Percentiles rank a stretch among this genome's conserved stretches.
Conservation (phyloP, 768 basidiomycete genomes). For the Albatrellus ellisii region DNA sequence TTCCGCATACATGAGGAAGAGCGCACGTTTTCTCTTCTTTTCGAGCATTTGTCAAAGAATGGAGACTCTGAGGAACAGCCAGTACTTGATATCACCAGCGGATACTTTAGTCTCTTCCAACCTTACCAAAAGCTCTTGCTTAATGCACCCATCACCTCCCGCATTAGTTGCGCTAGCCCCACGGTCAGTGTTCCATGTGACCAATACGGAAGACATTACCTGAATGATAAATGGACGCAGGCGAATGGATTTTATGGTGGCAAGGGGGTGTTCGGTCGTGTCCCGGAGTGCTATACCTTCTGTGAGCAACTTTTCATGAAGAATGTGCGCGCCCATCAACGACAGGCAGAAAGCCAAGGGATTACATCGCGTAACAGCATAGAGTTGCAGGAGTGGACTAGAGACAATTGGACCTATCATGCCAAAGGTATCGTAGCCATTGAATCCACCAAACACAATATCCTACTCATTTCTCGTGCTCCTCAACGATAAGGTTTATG, state of each 20-base stretch:
- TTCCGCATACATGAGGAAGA: constrained; percentile 85
- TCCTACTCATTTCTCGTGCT: background rate
- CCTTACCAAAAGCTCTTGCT: constrained; percentile 69
- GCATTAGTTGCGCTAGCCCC: constrained; percentile 79
- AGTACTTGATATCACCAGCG: constrained; percentile 78
- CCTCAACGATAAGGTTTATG: constrained; percentile 79
- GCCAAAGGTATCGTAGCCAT: constrained; percentile 63
- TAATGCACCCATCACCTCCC: constrained; percentile 38
- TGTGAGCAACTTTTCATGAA: constrained; percentile 76
- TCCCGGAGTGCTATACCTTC: constrained; percentile 91
- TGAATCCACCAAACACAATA: background rate
- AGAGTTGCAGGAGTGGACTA: constrained; percentile 77
- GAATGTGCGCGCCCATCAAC: constrained; percentile 37
- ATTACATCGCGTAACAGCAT: constrained; percentile 30
- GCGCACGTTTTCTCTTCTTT: constrained; percentile 39
- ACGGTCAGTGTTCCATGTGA: constrained; percentile 35
- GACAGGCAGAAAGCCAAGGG: constrained; percentile 26
- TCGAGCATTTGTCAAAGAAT: constrained; percentile 22
- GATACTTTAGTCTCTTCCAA: constrained; percentile 83
- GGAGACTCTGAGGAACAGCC: constrained; percentile 16
- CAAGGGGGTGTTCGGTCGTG: constrained; percentile 77
- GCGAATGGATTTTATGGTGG: constrained; percentile 96
- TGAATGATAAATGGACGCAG: constrained; percentile 25
- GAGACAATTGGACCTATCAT: constrained; percentile 92
- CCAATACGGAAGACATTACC: constrained; percentile 2